A percentile compares a stretch with the other conserved stretches of the same genome.
Conservation (phyloP, 768 basidiomycete genomes). For the Russula sp. region DNA sequence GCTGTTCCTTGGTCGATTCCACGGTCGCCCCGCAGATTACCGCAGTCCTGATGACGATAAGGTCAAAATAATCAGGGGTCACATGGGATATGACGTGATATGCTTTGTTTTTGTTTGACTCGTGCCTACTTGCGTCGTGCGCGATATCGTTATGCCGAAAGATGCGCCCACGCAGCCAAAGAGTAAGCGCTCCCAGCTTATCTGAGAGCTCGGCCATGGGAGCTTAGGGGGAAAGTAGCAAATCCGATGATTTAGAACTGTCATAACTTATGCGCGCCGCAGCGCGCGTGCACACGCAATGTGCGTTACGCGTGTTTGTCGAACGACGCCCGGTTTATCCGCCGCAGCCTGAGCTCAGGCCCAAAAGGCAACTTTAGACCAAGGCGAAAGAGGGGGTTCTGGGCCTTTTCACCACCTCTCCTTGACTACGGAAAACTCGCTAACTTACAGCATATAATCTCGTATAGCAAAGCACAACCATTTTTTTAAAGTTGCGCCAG, state of each 20-base stretch:
- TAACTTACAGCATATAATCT: too few relatives aligned
- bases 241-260: not conserved
- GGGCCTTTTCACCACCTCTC: not conserved
- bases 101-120: not conserved
- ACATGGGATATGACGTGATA: constrained; percentile 1
- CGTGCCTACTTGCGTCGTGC: not conserved
- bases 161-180: not conserved
- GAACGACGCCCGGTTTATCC: too few relatives aligned
- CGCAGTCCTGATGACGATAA: not conserved
- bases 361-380: too few relatives aligned
- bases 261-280: too few relatives aligned
- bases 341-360: too few relatives aligned
- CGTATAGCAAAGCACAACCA: too few relatives aligned
- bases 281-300: too few relatives aligned
- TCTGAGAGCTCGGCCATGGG: too few relatives aligned
- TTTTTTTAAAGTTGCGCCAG: not conserved
- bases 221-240: not conserved
- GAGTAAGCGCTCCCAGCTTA: not conserved
- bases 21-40: constrained; percentile 3
- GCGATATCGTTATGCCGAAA: not conserved
- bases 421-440: not conserved
- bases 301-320: too few relatives aligned
- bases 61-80: not conserved
- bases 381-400: too few relatives aligned
- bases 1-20: not conserved